Evolutionary conservation across 2,329 filamentous ascomycete species (phyloP), one percentile per base, ranked within the genome.

Genomic region (Nemania sp.): DNA sequence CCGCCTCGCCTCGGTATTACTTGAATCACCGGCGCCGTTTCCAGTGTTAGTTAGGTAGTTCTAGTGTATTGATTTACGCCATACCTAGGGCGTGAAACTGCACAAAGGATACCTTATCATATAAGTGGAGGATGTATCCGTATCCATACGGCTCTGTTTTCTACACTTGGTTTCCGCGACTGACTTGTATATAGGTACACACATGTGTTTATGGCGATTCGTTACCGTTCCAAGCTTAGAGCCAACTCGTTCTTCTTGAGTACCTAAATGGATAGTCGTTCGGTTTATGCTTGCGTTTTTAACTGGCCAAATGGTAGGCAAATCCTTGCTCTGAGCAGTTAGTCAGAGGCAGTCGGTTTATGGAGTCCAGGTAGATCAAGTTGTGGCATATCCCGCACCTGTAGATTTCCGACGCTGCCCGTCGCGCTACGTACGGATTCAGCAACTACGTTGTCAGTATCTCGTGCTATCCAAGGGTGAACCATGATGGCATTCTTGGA

Each of bases 301-400:
- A 42, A 39, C 35, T 46, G 37, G 21, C 54, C 43, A 54, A 57
- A 54, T 54, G 54, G 20, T 58, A 60, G 53, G 58, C 48, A 53
- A 60, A 35, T 48, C 53, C 47, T 17, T 32, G n/a, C n/a, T n/a
- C n/a, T n/a, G n/a, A n/a, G n/a, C n/a, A 57, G n/a, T 29, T 15
- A 35, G 25, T 29, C 7, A 29, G 25, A 29, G 25, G 4, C 3
- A 4, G 25, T 7, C 7, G 25, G 25, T 29, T 4, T 29, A 7
- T 29, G 25, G 7, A 29, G 42, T 5, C 11, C 42, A 21, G 25
- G 37, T 40, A 29, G 42, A 12, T 18, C 42, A 21, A 45, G 37
- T 40, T n/a, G 17, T 20, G 7, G 39, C 17, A 46, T 37, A 29
- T 21, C 51, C 51, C 40, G 40, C 25, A 7, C 25, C 25, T 29